A percentile compares a stretch with the other conserved stretches of the same genome.
Conservation (phyloP, 345 rosid genomes). For the Draba incana region DNA sequence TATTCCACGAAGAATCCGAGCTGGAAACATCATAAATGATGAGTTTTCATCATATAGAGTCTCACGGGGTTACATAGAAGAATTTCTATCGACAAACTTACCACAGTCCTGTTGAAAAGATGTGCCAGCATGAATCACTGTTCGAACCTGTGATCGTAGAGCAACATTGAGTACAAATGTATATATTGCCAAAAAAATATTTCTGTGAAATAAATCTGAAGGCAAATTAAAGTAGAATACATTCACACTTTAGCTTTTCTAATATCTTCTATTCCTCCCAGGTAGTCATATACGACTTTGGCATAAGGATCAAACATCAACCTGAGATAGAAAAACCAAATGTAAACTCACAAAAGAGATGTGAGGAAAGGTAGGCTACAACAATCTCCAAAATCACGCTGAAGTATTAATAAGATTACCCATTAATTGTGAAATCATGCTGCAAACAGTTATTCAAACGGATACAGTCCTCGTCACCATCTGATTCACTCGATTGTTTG, state of each 20-base stretch:
- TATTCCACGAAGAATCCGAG: slow-evolving; percentile 80
- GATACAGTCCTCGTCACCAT: slow-evolving; percentile 60
- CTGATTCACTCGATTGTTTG: slow-evolving; percentile 50
- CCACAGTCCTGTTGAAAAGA: slow-evolving; percentile 83
- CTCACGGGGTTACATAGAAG: background rate
- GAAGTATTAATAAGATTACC: slow-evolving; percentile 49
- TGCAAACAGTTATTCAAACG: slow-evolving; percentile 82
- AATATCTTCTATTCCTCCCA: slow-evolving; percentile 90
- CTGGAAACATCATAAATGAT: slow-evolving; percentile 46
- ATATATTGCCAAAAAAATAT: background rate
- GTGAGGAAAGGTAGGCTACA: background rate
- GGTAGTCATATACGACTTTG: slow-evolving; percentile 77
- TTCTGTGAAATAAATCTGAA: slow-evolving; percentile 28
- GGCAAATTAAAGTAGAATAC: slow-evolving; percentile 48
- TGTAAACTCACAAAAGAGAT: slow-evolving; percentile 2
- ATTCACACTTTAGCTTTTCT: slow-evolving; percentile 91
- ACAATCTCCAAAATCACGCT: background rate
- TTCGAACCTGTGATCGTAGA: slow-evolving; percentile 53
- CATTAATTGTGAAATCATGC: slow-evolving; percentile 94
- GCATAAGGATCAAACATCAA: slow-evolving; percentile 94
- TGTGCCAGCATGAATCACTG: slow-evolving; percentile 59
- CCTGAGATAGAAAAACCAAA: slow-evolving; percentile 49
- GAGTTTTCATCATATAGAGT: background rate
- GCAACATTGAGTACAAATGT: slow-evolving; percentile 30
- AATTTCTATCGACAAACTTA: slow-evolving; percentile 33